phyloP scores from a whole-genome alignment of 768 basidiomycete genomes.

The Lactarius pseudohatsudake region DNA sequence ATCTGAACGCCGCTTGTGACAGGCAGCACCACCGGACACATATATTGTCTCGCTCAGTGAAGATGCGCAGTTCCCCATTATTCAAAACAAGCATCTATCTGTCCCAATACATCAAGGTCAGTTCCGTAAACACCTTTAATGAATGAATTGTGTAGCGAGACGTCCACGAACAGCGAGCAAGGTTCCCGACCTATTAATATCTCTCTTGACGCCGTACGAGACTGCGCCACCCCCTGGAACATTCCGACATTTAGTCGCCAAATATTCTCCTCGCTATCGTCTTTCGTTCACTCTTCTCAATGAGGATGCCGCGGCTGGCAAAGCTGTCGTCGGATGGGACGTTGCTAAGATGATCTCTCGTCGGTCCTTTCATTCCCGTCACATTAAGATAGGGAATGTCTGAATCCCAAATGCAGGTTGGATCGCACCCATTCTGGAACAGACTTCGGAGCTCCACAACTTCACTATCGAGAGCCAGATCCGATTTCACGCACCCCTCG shows the following conservation, averaged over 20 bases:
- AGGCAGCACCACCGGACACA: constrained; percentile 13
- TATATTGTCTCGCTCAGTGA: constrained; percentile 20
- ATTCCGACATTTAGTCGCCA: constrained; percentile 53
- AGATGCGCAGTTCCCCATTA: constrained; percentile 12
- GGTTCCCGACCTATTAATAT: constrained; percentile 37
- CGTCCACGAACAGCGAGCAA: constrained; percentile 14
- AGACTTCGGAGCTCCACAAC: constrained; percentile 72
- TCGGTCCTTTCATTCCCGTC: constrained; percentile 40
- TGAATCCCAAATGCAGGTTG: constrained; percentile 49
- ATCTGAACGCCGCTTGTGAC: constrained; percentile 11
- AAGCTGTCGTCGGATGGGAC: constrained; percentile 68
- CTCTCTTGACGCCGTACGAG: constrained; percentile 45
- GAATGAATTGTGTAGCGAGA: constrained; percentile 7
- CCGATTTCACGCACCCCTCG: constrained; percentile 86
- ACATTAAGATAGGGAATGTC: constrained; percentile 6
- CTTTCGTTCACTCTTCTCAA: constrained; percentile 92
- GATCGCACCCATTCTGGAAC: constrained; percentile 61
- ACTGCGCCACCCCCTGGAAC: constrained; percentile 43
- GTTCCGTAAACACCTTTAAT: neutral
- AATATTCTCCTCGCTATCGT: constrained; percentile 80
- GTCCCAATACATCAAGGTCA: constrained; percentile 26
- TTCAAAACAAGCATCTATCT: constrained; percentile 23
- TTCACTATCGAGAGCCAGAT: constrained; percentile 95
- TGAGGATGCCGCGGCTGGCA: constrained; percentile 76
- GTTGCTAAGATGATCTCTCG: constrained; percentile 60